phyloP scores from a whole-genome alignment of 192 early-diverging fungal genomes.

The Pilobolus umbonatus region DNA sequence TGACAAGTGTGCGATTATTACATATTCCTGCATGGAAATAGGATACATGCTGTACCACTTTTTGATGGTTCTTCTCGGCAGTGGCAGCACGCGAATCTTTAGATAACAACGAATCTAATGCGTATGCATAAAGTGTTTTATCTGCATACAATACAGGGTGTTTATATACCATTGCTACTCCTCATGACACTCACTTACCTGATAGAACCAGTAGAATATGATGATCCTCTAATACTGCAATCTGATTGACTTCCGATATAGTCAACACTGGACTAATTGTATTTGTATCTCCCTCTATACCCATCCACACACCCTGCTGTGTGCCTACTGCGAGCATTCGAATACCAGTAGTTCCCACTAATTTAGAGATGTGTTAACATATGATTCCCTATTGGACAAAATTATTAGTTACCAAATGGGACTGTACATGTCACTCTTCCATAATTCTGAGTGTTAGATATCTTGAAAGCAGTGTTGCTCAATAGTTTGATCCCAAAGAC shows the following conservation, averaged over 20 bases:
- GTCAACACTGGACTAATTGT: slow-evolving; percentile 30
- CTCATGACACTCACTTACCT: slow-evolving; percentile 45
- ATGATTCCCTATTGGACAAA: neutral
- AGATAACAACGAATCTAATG: slow-evolving; percentile 71
- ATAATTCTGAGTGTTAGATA: slow-evolving; percentile 28
- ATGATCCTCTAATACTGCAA: slow-evolving; percentile 78
- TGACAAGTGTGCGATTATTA: slow-evolving; percentile 52
- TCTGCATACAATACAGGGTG: slow-evolving; percentile 44
- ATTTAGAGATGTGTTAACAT: neutral
- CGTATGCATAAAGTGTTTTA: slow-evolving; percentile 70
- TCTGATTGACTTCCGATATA: slow-evolving; percentile 59
- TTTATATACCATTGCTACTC: neutral
- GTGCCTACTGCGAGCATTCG: slow-evolving; percentile 78
- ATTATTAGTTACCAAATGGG: slow-evolving; percentile 21
- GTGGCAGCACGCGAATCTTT: slow-evolving; percentile 31
- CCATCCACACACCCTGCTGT: slow-evolving; percentile 80
- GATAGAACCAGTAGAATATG: slow-evolving; percentile 78
- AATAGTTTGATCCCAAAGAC: slow-evolving; percentile 49
- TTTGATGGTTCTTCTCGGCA: slow-evolving; percentile 39
- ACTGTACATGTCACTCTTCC: slow-evolving; percentile 54
- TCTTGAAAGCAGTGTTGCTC: slow-evolving; percentile 41
- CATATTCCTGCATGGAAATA: slow-evolving; percentile 73
- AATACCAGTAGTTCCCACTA: slow-evolving; percentile 34
- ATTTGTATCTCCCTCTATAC: slow-evolving; percentile 52
- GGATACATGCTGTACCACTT: slow-evolving; percentile 40